Conservation (phyloP, 2,329 filamentous ascomycete species). For the Boeremia lycopersici region DNA sequence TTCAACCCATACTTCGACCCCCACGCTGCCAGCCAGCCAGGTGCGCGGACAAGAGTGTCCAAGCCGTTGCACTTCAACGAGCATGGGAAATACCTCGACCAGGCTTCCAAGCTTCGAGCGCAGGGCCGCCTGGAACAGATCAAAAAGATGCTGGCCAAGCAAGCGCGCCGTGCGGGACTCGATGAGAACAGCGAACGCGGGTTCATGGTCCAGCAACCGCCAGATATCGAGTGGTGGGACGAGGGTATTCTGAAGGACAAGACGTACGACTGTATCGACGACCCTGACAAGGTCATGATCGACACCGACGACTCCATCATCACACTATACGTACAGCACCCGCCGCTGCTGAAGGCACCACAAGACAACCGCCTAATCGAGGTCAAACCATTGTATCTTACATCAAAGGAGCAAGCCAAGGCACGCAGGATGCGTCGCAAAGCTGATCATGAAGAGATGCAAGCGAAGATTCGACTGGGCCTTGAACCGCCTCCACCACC, state of each 20-base stretch:
- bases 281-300: constrained; percentile 72
- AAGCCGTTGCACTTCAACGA: constrained; percentile 87
- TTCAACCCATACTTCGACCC: constrained; percentile 86
- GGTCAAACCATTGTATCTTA: constrained; percentile 91
- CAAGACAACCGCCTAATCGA: constrained; percentile 82
- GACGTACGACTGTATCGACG: constrained; percentile 73
- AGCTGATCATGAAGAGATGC: constrained; percentile 92
- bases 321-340: constrained; percentile 90
- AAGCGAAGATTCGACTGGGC: constrained; percentile 92
- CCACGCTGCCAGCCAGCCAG: constrained; percentile 60
- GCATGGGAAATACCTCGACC: constrained; percentile 96
- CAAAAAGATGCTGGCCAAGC: constrained; percentile 89
- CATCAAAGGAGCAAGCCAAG: constrained; percentile 88
- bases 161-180: constrained; percentile 87
- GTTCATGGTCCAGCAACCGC: constrained; percentile 82
- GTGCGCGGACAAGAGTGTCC: constrained; percentile 65
- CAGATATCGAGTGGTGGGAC: constrained; percentile 97
- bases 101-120: constrained; percentile 85
- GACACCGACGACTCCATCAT: constrained; percentile 82
- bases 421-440: constrained; percentile 86
- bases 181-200: constrained; percentile 94
- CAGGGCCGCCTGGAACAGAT: constrained; percentile 90
- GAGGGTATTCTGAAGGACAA: constrained; percentile 80
- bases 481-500: constrained; percentile 88
- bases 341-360: constrained; percentile 86